phyloP scores from a whole-genome alignment of 345 rosid genomes.

The Eucalyptus viminalis region DNA sequence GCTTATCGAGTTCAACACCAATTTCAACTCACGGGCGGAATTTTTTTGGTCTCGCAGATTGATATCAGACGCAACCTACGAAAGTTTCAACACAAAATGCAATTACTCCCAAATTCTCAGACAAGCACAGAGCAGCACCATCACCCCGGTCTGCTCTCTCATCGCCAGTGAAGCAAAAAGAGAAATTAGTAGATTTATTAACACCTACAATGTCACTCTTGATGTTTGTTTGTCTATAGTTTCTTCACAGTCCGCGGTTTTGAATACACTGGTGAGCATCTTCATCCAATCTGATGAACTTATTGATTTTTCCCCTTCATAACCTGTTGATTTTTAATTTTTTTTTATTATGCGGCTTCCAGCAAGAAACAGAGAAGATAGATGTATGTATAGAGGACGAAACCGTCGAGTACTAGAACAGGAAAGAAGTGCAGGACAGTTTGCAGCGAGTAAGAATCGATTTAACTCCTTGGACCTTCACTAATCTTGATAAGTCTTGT shows the following conservation, averaged over 20 bases:
- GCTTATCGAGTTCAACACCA: constrained; percentile 21
- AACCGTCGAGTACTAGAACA: constrained; percentile 19
- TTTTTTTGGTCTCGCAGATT: constrained; percentile 36
- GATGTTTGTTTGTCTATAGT: constrained; percentile 24
- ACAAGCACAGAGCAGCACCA: neutral
- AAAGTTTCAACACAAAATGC: constrained; percentile 3
- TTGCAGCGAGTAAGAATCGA: constrained; percentile 26
- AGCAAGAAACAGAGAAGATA: constrained; percentile 7
- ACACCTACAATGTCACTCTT: constrained; percentile 21
- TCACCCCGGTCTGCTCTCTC: constrained; percentile 2
- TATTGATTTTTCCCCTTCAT: neutral
- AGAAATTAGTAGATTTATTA: constrained; percentile 1
- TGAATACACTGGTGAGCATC: constrained; percentile 8
- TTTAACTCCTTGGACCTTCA: no score
- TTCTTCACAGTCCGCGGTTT: constrained; percentile 6
- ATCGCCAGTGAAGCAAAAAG: neutral
- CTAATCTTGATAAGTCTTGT: no score
- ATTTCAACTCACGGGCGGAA: constrained; percentile 15
- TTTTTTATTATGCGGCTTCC: neutral
- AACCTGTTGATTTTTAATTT: neutral
- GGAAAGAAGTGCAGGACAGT: constrained; percentile 48
- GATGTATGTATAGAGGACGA: constrained; percentile 35
- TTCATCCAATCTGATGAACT: neutral
- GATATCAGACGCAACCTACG: constrained; percentile 2
- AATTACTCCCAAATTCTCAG: constrained; percentile 21